Conservation (phyloP, 192 early-diverging fungal species). For the Phlyctochytrium bullatum region DNA sequence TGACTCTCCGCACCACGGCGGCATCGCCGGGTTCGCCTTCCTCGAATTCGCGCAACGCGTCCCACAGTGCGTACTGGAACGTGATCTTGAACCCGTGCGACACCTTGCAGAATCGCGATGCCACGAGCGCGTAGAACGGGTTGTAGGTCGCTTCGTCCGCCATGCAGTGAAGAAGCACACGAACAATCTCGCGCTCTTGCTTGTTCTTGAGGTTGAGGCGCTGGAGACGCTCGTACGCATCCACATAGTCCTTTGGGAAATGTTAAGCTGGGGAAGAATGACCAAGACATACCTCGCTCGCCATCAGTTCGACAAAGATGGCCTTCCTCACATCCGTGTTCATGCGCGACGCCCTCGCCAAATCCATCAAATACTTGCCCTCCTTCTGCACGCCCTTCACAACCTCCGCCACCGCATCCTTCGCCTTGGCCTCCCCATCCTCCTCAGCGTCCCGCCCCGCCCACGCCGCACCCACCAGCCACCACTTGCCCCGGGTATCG, state of each 20-base stretch:
- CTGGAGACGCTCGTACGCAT: constrained; percentile 84
- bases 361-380: constrained; percentile 57
- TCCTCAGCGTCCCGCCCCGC: constrained; percentile 64
- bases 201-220: constrained; percentile 83
- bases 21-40: constrained; percentile 64
- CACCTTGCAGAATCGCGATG: constrained; percentile 71
- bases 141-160: constrained; percentile 87
- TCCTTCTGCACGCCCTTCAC: not conserved
- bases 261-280: constrained; percentile 1
- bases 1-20: constrained; percentile 63
- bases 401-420: constrained; percentile 21
- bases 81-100: constrained; percentile 85
- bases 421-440: constrained; percentile 39
- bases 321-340: constrained; percentile 92
- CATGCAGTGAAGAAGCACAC: constrained; percentile 88
- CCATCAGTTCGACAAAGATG: constrained; percentile 91
- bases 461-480: constrained; percentile 96
- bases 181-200: constrained; percentile 93
- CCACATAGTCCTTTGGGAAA: constrained; percentile 75
- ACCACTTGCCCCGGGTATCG: constrained; percentile 93
- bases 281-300: constrained; percentile 64
- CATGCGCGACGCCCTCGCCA: constrained; percentile 89
- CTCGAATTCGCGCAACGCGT: constrained; percentile 67
- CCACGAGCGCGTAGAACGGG: constrained; percentile 89
- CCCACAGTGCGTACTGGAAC: constrained; percentile 94